Conservation (phyloP, 1,284 basidiomycete species). For the Cystobasidium slooffiae region DNA sequence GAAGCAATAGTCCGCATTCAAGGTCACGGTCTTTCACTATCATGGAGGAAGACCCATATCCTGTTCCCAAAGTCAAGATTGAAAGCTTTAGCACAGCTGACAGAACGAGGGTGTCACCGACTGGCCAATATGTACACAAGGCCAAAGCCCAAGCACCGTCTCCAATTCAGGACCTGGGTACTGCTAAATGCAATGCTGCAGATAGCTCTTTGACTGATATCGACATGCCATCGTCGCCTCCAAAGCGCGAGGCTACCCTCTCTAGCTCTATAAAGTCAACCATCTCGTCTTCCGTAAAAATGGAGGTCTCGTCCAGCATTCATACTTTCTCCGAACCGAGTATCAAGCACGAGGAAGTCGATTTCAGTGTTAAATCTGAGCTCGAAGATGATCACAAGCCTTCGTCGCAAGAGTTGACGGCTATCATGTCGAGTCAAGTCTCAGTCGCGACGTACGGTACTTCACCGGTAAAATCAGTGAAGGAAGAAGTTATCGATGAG, state of each 20-base stretch:
- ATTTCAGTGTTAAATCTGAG: not conserved
- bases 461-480: not conserved
- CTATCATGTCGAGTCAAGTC: not conserved
- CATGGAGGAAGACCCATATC: not conserved
- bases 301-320: not conserved
- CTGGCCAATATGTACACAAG: no score
- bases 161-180: no score
- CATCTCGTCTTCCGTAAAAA: not conserved
- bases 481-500: not conserved
- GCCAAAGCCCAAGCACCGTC: no score
- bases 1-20: conserved; percentile 12
- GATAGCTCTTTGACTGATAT: conserved; percentile 1
- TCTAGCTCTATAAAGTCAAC: conserved; percentile 6
- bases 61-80: not conserved
- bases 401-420: not conserved
- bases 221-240: conserved; percentile 7
- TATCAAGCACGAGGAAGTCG: no score
- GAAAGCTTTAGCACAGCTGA: not conserved
- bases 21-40: not conserved
- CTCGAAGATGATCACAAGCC: not conserved
- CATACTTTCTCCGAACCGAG: not conserved
- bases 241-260: not conserved
- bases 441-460: conserved; percentile 1
- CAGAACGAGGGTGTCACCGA: no score
- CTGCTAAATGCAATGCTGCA: no score